Evolutionary conservation across 345 rosid genomes (phyloP), one percentile per base, ranked within the genome.

Genomic region (Eutrema yunnanense): DNA sequence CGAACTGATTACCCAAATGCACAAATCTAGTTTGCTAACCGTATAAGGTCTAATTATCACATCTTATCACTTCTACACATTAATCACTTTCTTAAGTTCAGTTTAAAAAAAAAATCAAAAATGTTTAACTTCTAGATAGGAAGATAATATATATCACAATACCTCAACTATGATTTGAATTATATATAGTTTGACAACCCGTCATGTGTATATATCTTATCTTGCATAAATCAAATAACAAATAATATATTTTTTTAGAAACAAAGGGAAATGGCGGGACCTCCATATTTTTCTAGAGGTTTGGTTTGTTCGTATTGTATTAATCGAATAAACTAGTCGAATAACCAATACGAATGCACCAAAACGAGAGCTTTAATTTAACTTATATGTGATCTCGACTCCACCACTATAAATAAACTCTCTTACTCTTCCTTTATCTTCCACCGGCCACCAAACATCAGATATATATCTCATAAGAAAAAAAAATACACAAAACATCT

Each of bases 261-360:
- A 76, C 63, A 48, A 61, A 76, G 32, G 79, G 27, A 74, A 76
- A 69, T 69, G 75, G 79, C 79, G 75, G 79, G 79, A 76, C 79
- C 79, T 76, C 75, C 33, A 55, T 48, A 38, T 14, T 54, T 75
- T 76, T 76, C 79, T 76, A 76, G 79, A 76, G 53, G 75, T 38
- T 62, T 76, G 38, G 59, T 76, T 76, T 76, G 79, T 76, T 69
- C 47, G 79, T 76, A 76, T 63, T 64, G 47, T 48, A 55, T 55
- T 69, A 69, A 63, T 40, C 44, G 75, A 76, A 75, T 69, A 76
- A 76, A 76, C 22, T 62, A 76, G 65, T 76, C 29, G 44, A 55
- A 32, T 41, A 69, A 69, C 74, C 71, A 75, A 69, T 75, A 19
- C 46, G 19, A 75, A 54, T 11, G 59, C 14, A 67, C 49, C 62